Percentiles rank a stretch among this genome's conserved stretches.
Conservation (phyloP, 192 early-diverging fungal species). For the Geranomyces variabilis region DNA sequence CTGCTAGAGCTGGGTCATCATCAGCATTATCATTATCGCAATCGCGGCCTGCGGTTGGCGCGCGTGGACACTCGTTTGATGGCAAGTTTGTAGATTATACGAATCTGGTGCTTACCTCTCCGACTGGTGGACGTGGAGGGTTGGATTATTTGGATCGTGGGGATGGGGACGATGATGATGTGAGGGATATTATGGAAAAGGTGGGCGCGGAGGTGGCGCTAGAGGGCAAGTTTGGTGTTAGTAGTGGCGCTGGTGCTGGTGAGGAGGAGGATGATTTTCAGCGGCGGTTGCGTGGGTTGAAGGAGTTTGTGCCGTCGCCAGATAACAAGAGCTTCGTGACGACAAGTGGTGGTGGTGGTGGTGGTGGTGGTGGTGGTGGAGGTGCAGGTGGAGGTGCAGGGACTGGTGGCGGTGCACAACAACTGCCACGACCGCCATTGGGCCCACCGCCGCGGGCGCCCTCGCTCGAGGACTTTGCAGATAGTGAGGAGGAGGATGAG, state of each 20-base stretch:
- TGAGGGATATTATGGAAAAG: slow-evolving; percentile 22
- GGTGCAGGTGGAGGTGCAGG: not conserved
- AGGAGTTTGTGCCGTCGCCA: slow-evolving; percentile 14
- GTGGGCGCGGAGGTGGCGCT: slow-evolving; percentile 32
- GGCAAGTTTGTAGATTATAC: slow-evolving; percentile 44
- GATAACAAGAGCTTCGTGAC: not conserved
- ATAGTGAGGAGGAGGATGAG: slow-evolving; percentile 3
- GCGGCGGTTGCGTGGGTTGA: slow-evolving; percentile 22
- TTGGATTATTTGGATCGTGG: not conserved
- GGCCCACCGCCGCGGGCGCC: slow-evolving; percentile 21
- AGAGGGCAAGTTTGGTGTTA: slow-evolving; percentile 28
- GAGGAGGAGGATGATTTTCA: slow-evolving; percentile 17
- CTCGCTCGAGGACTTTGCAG: slow-evolving; percentile 18
- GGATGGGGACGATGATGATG: slow-evolving; percentile 24
- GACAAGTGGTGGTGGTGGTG: not conserved
- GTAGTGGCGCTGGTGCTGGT: not conserved
- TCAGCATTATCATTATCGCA: too few relatives aligned
- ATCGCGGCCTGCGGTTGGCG: not conserved
- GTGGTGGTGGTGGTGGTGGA: not conserved
- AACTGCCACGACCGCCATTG: not conserved
- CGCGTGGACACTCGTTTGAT: not conserved
- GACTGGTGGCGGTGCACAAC: not conserved
- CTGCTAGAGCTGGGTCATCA: too few relatives aligned
- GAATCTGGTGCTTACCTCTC: slow-evolving; percentile 42
- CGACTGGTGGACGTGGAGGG: slow-evolving; percentile 3